Percentiles rank a stretch among this genome's conserved stretches.
Evolutionary conservation across 2,329 filamentous ascomycete species (phyloP).

Genomic region (Onygena corvina): DNA sequence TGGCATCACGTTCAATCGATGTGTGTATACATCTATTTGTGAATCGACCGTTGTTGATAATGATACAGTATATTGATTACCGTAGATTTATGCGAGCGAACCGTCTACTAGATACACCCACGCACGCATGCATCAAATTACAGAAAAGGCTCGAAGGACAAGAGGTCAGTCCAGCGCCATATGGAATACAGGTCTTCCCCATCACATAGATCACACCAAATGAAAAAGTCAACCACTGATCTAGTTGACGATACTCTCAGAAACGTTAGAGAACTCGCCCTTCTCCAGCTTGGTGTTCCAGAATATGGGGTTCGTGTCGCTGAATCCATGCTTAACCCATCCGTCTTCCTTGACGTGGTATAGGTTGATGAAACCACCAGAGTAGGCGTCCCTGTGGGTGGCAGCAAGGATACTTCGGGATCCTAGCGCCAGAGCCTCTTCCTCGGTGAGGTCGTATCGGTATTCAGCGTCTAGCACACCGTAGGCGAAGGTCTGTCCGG

Average conservation of each 20-base stretch:
- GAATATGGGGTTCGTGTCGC: slow-evolving; percentile 97
- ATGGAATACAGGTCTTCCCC: neutral
- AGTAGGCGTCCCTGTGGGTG: slow-evolving; percentile 96
- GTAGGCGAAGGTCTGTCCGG: slow-evolving; percentile 96
- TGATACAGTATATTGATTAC: slow-evolving; percentile 5
- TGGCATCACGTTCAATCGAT: too few species aligned
- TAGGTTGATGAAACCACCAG: slow-evolving; percentile 94
- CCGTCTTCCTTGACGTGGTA: slow-evolving; percentile 99
- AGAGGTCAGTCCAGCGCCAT: neutral
- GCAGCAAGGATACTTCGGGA: slow-evolving; percentile 87
- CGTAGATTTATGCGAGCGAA: neutral
- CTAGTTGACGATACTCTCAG: slow-evolving; percentile 38
- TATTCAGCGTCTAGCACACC: slow-evolving; percentile 96
- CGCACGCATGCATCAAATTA: neutral
- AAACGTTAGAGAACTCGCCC: slow-evolving; percentile 96
- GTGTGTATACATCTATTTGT: too few species aligned
- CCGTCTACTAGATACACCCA: neutral
- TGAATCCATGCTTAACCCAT: slow-evolving; percentile 98
- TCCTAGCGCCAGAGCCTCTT: slow-evolving; percentile 84
- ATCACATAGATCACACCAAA: slow-evolving; percentile 7
- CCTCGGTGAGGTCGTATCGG: slow-evolving; percentile 70
- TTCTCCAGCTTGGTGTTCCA: slow-evolving; percentile 98
- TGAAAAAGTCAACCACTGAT: slow-evolving; percentile 35
- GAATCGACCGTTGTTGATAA: too few species aligned
- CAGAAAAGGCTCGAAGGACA: neutral